Conservation (phyloP, 148 eudicot species). For the Linanthus parryae region DNA sequence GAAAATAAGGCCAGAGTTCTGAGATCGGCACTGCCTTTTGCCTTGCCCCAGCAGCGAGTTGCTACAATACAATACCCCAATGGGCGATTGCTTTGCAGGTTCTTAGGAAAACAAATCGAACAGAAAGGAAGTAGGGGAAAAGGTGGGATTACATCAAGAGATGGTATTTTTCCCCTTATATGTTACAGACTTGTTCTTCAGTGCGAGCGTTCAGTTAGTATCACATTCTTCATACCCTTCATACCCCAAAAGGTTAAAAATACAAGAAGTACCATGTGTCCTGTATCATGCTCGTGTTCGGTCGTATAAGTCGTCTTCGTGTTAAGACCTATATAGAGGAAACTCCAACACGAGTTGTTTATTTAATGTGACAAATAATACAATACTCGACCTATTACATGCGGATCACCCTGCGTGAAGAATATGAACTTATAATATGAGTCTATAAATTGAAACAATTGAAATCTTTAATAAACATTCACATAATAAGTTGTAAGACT, state of each 20-base stretch:
- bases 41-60: neutral
- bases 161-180: too few relatives aligned
- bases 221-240: neutral
- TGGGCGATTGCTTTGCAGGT: neutral
- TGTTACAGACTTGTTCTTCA: neutral
- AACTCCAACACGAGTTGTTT: neutral
- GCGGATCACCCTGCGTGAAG: too few relatives aligned
- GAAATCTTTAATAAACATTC: neutral
- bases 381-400: neutral
- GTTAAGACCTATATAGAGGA: neutral
- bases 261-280: too few relatives aligned
- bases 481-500: neutral
- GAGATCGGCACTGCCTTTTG: too few relatives aligned
- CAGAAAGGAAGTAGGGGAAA: neutral
- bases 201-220: too few relatives aligned
- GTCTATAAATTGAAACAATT: too few relatives aligned
- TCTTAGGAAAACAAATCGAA: too few relatives aligned
- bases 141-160: neutral
- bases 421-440: neutral
- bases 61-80: neutral
- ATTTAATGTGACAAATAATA: neutral
- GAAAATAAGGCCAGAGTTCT: too few relatives aligned
- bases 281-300: neutral
- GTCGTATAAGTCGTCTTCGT: neutral
- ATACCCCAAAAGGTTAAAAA: too few relatives aligned